Evolutionary conservation across 2,329 filamentous ascomycete genomes (phyloP), one percentile per base, ranked within the genome.

Genomic region (Trichoderma atrobrunneum): DNA sequence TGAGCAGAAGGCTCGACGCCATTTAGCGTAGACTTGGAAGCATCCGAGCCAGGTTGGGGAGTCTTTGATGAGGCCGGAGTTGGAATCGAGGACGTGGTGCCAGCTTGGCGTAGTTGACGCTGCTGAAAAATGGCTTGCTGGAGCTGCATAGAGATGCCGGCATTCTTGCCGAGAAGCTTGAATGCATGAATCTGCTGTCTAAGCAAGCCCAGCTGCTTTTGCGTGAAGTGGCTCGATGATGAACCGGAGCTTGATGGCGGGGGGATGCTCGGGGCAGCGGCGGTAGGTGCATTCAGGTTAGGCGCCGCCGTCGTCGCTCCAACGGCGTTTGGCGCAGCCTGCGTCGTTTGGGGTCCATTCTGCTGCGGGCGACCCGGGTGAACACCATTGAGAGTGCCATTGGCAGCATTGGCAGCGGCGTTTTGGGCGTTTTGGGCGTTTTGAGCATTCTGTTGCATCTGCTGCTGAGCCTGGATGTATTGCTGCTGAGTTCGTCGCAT

Each of bases 151-250:
- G 95, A 94, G 4, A 98, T 89, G 0, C 94, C 92, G 16, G 92
- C 87, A 76, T 97, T 97, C 81, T 96, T 97, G 6, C 93, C 92
- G 5, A 99, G 86, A 75, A 94, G 87, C 82, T 97, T 97, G 83
- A 98, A 98, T 0, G 95, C 95, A 76, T 92, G 87, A 65, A 98
- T 97, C 80, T 99, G 96, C 75, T 93, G 91, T 73, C 93, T 88
- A 11, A 99, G 84, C 57, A 93, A 89, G 28, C 88, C 86, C 60
- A 97, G 84, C 80, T 99, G 96, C 71, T 96, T 92, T 28, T 88
- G 87, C 14, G 90, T 91, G 79, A 97, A 95, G 73, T 90, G 90
- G 65, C 87, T 87, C 26, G 81, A 82, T n/a, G 82, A 76, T 64
- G 76, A 73, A 66, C 76, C 73, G n/a, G 76, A 75, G 73, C 77